Percentiles rank a stretch among this genome's conserved stretches.
These are phyloP conservation scores for Phytopythium cucurbitacearum DNA, from an alignment of 352 stramenopile species.

Conservation along the genomic window DNA sequence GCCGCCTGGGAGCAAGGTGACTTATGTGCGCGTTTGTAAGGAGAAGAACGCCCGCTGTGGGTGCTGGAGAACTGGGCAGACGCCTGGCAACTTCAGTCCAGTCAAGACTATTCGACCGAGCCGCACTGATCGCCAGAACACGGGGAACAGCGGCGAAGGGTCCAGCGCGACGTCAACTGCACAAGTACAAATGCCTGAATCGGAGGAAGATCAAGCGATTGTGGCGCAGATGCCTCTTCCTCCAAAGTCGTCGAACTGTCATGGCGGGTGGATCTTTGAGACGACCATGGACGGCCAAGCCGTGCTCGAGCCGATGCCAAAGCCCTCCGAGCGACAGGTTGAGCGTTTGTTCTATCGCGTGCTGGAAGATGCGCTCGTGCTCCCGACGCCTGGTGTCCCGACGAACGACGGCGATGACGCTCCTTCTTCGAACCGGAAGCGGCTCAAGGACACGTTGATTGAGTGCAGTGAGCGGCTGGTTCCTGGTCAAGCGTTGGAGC, in stretches of 20 bases:
- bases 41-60: slow-evolving; percentile 64
- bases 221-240: slow-evolving; percentile 11
- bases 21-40: slow-evolving; percentile 78
- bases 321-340: slow-evolving; percentile 58
- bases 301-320: slow-evolving; percentile 63
- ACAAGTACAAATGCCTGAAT: no score
- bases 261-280: slow-evolving; percentile 83
- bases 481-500: slow-evolving; percentile 15
- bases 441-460: slow-evolving; percentile 63
- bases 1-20: slow-evolving; percentile 75
- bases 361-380: slow-evolving; percentile 56
- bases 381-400: slow-evolving; percentile 42
- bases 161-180: no score
- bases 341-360: slow-evolving; percentile 79
- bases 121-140: background rate
- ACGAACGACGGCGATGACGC: slow-evolving; percentile 4
- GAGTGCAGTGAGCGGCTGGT: slow-evolving; percentile 81
- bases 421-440: slow-evolving; percentile 23
- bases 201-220: background rate
- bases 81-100: slow-evolving; percentile 3
- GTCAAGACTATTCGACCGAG: background rate
- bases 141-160: no score
- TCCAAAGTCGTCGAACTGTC: slow-evolving; percentile 32
- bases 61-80: slow-evolving; percentile 26
- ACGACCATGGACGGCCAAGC: slow-evolving; percentile 81